Conservation (phyloP, 2,329 filamentous ascomycete genomes). For the Fusarium pseudograminearum region DNA sequence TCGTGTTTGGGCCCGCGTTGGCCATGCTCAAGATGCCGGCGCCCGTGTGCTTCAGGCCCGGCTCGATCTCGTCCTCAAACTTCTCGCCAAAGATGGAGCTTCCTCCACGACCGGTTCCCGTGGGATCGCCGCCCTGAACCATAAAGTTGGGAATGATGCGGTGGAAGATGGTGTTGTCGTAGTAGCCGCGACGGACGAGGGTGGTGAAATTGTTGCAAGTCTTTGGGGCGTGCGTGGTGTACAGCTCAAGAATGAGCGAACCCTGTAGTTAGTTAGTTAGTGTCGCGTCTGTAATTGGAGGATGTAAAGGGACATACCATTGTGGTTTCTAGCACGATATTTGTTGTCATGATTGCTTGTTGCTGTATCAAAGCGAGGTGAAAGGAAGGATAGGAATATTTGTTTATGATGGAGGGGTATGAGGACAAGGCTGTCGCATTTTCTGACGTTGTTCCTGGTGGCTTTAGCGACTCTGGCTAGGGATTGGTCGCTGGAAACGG, state of each 20-base stretch:
- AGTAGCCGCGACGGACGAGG: conserved; percentile 86
- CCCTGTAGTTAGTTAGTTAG: conserved; percentile 66
- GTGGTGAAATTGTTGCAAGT: conserved; percentile 90
- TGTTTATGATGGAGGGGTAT: conserved; percentile 33
- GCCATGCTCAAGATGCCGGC: conserved; percentile 97
- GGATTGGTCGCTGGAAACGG: conserved; percentile 20
- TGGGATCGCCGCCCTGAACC: conserved; percentile 94
- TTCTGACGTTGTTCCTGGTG: conserved; percentile 14
- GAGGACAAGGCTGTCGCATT: conserved; percentile 31
- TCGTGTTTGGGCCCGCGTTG: conserved; percentile 91
- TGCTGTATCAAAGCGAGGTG: neutral
- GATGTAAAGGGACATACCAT: conserved; percentile 68
- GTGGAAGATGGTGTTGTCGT: conserved; percentile 88
- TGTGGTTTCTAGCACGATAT: conserved; percentile 84
- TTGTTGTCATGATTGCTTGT: conserved; percentile 73
- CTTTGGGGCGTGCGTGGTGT: conserved; percentile 87
- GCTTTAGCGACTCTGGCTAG: conserved; percentile 1
- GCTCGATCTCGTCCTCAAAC: conserved; percentile 91
- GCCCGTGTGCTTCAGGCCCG: conserved; percentile 86
- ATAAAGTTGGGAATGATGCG: conserved; percentile 97
- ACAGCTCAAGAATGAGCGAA: conserved; percentile 87
- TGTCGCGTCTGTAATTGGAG: neutral
- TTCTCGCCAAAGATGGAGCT: conserved; percentile 91
- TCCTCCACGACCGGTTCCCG: conserved; percentile 91
- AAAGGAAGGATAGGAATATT: neutral